Percentiles rank a stretch among this genome's conserved stretches.
phyloP scores from a whole-genome alignment of 139 green algal genomes.

The Chlorella vulgaris region DNA sequence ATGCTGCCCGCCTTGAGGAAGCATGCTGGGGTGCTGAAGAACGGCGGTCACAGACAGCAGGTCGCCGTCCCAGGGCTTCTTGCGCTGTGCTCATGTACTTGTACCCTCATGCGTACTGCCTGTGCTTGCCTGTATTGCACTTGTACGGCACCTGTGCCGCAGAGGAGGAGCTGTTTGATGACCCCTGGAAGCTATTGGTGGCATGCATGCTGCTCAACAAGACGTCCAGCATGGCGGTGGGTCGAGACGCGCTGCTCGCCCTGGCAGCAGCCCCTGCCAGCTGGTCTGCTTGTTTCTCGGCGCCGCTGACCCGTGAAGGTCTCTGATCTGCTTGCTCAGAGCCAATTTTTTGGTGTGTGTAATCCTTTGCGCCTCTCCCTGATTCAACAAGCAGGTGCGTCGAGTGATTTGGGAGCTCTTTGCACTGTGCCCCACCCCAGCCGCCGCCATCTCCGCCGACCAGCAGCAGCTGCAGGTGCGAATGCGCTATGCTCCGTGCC shows the following conservation, averaged over 20 bases:
- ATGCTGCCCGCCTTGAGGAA: not conserved
- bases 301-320: too few relatives aligned
- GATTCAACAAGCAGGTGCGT: too few relatives aligned
- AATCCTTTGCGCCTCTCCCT: not conserved
- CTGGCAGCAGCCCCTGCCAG: too few relatives aligned
- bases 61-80: not conserved
- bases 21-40: too few relatives aligned
- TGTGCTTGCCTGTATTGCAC: not conserved
- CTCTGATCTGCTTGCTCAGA: too few relatives aligned
- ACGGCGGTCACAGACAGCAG: not conserved
- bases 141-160: not conserved
- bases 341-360: not conserved
- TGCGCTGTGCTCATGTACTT: not conserved
- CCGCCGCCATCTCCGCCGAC: slow-evolving; percentile 54
- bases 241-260: not conserved
- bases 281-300: too few relatives aligned
- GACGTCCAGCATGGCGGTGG: slow-evolving; percentile 57
- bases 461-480: slow-evolving; percentile 16
- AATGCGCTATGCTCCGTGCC: too few relatives aligned
- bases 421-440: slow-evolving; percentile 67
- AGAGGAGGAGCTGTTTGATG: slow-evolving; percentile 85
- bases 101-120: not conserved
- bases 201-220: slow-evolving; percentile 93
- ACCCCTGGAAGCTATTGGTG: slow-evolving; percentile 94
- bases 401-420: slow-evolving; percentile 85